A percentile compares a stretch with the other conserved stretches of the same genome.
Evolutionary conservation across 441 rosid species (phyloP).

Genomic region (Gossypium schwendimanii): DNA sequence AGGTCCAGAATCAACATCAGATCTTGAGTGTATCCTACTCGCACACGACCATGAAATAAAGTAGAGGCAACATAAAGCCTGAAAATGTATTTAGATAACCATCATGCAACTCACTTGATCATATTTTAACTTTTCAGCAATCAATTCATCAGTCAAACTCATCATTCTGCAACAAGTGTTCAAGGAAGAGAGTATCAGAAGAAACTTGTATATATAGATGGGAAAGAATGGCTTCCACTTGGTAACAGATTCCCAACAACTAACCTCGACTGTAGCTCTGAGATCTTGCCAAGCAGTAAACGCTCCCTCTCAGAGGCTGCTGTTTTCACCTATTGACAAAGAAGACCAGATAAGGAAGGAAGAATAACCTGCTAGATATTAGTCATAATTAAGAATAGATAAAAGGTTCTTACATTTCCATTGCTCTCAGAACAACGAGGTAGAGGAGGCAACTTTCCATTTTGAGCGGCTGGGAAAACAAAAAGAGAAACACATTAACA

Average conservation of each 20-base stretch:
- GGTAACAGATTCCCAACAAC: constrained; percentile 17
- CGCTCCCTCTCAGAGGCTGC: constrained; percentile 70
- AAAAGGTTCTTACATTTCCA: constrained; percentile 55
- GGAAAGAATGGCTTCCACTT: constrained; percentile 1
- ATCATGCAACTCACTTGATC: constrained; percentile 44
- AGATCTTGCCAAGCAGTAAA: constrained; percentile 48
- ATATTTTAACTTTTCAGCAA: constrained; percentile 58
- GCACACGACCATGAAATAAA: background rate
- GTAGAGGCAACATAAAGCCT: background rate
- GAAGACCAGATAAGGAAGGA: constrained; percentile 14
- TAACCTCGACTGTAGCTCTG: constrained; percentile 78
- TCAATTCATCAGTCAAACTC: constrained; percentile 64
- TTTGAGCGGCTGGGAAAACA: constrained; percentile 53
- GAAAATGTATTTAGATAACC: background rate
- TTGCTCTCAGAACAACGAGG: constrained; percentile 53
- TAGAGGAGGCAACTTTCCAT: constrained; percentile 79
- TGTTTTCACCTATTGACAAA: constrained; percentile 50
- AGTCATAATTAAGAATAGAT: background rate
- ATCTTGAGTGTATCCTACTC: background rate
- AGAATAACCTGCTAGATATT: background rate
- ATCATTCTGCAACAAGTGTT: constrained; percentile 50
- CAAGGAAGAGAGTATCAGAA: background rate
- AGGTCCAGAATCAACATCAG: background rate
- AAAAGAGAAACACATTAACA: background rate
- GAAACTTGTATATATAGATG: background rate